Evolutionary conservation across 352 stramenopile species (phyloP), one percentile per base, ranked within the genome.

Genomic region (Pythium dissimile): DNA sequence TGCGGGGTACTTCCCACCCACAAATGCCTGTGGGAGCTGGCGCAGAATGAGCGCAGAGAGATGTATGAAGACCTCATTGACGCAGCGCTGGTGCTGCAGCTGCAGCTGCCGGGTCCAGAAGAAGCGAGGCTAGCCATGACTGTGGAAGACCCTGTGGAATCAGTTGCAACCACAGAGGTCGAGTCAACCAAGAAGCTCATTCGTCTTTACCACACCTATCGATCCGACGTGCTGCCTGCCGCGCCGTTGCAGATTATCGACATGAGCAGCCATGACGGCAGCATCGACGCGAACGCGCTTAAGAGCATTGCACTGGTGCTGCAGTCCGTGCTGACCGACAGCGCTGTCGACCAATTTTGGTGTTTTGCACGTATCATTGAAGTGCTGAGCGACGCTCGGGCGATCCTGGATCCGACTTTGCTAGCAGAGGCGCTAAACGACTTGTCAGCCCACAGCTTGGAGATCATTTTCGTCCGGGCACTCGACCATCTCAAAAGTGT

Each of bases 61-160:
- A 94, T 94, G 77, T 89, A 85, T 51, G 64, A 77, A 10, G 84
- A 94, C 47, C 43, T 92, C 3, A 65, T 82, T 23, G 67, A 66
- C 0, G 81, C 84, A 1, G 68, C 64, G 6, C 61, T 69, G n/a
- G 71, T 79, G 44, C 65, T 92, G 12, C 71, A 83, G 39, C 12
- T 67, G 16, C 47, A 20, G 9, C 44, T n/a, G n/a, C n/a, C n/a
- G n/a, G n/a, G n/a, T n/a, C 15, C 34, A 48, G 15, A 41, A 30
- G 42, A 72, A 11, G 45, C 21, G 13, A 15, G 38, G 15, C 38
- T 23, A 32, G 21, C 23, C 2, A 34, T 48, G 37, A 32, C 28
- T 16, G 42, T 28, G 3, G 24, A 48, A 24, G 32, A 54, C 11
- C 16, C 16, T 26, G 15, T 11, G 8, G 34, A 42, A 24, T 28